Evolutionary conservation across 2,329 filamentous ascomycete genomes (phyloP), one percentile per base, ranked within the genome.

Genomic region (Fusarium sp.): DNA sequence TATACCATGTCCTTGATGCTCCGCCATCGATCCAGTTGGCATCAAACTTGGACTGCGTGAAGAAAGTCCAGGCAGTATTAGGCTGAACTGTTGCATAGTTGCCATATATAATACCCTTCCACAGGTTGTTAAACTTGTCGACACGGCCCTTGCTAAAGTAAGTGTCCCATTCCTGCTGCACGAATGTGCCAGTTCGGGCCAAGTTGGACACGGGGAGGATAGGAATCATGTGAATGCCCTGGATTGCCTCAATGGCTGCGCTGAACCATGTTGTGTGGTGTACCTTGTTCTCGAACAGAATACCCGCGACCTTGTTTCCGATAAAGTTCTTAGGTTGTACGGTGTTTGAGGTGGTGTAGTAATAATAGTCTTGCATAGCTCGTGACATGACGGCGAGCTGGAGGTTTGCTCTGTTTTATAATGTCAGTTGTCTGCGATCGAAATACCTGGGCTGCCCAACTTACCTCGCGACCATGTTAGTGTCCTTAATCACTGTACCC

Each of bases 201-300:
- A 93, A 89, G 10, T 91, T 86, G 4, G 92, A 92, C 63, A 88
- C 86, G 6, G 94, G 91, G 57, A 92, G 86, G 51, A 95, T 83
- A 2, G 94, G 94, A 36, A 96, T 87, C 93, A 96, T 96, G 84
- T 96, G 93, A 76, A 96, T 95, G 66, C 93, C 93, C 78, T 90
- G 84, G 69, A 97, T 89, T 76, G 90, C 94, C 82, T 96, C 92
- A 18, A 90, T 87, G 65, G 91, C 90, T 57, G 85, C 81, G 51
- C 94, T 94, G 78, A 98, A 98, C 83, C 94, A 98, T 2, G 96
- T 98, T 7, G 93, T 92, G 82, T 98, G 94, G 81, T 98, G 94
- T 61, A 95, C 89, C 84, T 98, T 98, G 85, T 98, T 98, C 83
- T 98, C 96, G 78, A 98, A 98, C 14, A 97, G 81, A 73, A 92